Evolutionary conservation across 352 stramenopile species (phyloP).

Genomic region (Peronospora farinosa): DNA sequence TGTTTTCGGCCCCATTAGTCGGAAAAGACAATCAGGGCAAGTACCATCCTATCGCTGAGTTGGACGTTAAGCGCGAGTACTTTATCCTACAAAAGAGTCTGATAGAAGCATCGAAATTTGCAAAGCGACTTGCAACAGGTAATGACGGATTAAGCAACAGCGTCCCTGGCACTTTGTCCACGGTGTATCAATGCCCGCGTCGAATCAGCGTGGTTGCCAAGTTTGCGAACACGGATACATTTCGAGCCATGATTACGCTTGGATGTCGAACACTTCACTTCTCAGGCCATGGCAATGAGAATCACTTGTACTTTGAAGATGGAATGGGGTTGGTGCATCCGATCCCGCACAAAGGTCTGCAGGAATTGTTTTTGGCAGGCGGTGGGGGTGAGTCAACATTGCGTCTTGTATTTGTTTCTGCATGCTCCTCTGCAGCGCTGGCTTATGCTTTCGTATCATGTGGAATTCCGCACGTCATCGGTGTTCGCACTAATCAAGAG

Average conservation of each 20-base stretch:
- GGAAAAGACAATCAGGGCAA: constrained; percentile 85
- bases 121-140: constrained; percentile 28
- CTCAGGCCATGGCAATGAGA: constrained; percentile 90
- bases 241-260: constrained; percentile 89
- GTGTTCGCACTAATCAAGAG: constrained; percentile 77
- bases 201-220: constrained; percentile 91
- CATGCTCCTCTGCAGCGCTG: constrained; percentile 66
- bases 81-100: constrained; percentile 73
- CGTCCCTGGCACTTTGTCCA: constrained; percentile 15
- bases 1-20: constrained; percentile 92
- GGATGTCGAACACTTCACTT: constrained; percentile 91
- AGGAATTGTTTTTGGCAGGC: constrained; percentile 62
- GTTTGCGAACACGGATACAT: constrained; percentile 90
- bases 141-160: constrained; percentile 16
- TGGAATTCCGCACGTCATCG: constrained; percentile 89
- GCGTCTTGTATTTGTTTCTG: constrained; percentile 75
- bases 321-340: constrained; percentile 74
- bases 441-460: constrained; percentile 84
- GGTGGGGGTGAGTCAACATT: constrained; percentile 39
- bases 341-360: constrained; percentile 59
- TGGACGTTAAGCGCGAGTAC: constrained; percentile 80
- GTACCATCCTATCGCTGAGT: constrained; percentile 86
- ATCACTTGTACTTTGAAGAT: constrained; percentile 93
- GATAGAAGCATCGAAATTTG: constrained; percentile 62
- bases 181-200: constrained; percentile 52